Percentiles rank a stretch among this genome's conserved stretches.
These are phyloP conservation scores for Rhizopogon vinicolor DNA, from an alignment of 768 basidiomycete genomes.

Conservation along the genomic window DNA sequence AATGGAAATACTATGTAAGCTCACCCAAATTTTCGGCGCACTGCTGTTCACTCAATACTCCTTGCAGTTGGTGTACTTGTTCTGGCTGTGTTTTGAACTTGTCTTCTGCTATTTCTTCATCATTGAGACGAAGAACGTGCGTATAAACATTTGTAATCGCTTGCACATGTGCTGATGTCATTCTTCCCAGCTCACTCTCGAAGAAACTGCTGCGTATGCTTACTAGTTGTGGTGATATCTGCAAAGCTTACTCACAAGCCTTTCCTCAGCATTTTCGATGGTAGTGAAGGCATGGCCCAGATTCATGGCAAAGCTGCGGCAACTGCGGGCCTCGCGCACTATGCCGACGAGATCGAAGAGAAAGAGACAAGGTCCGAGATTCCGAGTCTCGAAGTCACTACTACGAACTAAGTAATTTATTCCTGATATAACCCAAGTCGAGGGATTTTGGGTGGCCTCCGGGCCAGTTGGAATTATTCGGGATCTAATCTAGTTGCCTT, in stretches of 20 bases:
- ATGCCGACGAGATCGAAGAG: constrained; percentile 1
- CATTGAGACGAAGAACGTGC: constrained; percentile 34
- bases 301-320: background rate
- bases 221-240: too few species aligned
- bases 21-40: background rate
- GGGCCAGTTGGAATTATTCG: too few species aligned
- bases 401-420: background rate
- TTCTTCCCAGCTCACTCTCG: constrained; percentile 8
- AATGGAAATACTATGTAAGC: constrained; percentile 45
- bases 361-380: background rate
- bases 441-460: background rate
- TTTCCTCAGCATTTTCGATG: constrained; percentile 12
- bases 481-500: background rate
- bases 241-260: background rate
- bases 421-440: background rate
- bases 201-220: constrained; percentile 17
- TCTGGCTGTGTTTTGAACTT: constrained; percentile 37
- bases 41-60: background rate
- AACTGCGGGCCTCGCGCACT: background rate
- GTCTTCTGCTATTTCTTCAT: constrained; percentile 33
- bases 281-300: background rate
- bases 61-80: constrained; percentile 31
- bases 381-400: background rate
- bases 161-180: background rate
- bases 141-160: background rate